Percentiles rank a stretch among this genome's conserved stretches.
Conservation (phyloP, 2,329 filamentous ascomycete species). For the Colletotrichum tamarilloi region DNA sequence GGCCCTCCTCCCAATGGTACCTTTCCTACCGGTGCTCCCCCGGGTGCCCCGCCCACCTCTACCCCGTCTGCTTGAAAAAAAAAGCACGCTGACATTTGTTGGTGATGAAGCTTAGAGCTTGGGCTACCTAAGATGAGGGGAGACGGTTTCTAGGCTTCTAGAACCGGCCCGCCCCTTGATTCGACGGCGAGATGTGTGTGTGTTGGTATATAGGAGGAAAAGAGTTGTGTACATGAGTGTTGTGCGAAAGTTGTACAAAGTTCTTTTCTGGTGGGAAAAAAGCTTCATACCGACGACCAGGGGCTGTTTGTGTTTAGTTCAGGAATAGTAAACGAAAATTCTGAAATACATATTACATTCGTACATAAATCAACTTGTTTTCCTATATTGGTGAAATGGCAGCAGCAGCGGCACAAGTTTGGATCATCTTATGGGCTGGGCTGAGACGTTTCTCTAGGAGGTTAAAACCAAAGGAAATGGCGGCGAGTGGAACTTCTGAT, state of each 20-base stretch:
- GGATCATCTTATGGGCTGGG: not conserved
- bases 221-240: not conserved
- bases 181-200: not conserved
- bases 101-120: not conserved
- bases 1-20: constrained; percentile 1
- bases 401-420: not conserved
- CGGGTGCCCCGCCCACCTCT: not conserved
- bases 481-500: not conserved
- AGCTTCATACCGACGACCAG: not conserved
- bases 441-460: not conserved
- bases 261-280: not conserved
- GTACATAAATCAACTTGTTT: not conserved
- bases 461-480: not conserved
- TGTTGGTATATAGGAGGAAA: not conserved
- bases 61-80: not conserved
- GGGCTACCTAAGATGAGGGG: not conserved
- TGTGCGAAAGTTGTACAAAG: not conserved
- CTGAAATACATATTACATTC: not conserved
- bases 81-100: not conserved
- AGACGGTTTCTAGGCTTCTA: not conserved
- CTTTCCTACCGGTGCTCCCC: not conserved
- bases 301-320: not conserved
- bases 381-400: no score
- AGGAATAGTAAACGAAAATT: not conserved
- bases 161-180: not conserved